phyloP scores from a whole-genome alignment of 1,284 basidiomycete genomes.

The Amylostereum chailletii region DNA sequence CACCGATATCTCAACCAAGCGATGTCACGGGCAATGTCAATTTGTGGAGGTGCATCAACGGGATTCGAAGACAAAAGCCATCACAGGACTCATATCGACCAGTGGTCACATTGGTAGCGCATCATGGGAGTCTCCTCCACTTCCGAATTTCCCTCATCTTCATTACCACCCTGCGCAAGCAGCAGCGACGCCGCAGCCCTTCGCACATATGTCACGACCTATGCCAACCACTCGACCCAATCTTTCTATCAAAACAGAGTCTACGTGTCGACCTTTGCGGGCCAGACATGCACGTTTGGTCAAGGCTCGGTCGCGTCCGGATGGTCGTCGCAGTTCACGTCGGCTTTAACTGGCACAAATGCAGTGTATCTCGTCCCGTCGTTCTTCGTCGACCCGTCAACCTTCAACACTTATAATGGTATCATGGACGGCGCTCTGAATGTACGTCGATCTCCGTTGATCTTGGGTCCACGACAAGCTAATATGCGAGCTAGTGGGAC shows the following conservation, averaged over 20 bases:
- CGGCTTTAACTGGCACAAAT: slow-evolving; percentile 15
- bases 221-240: slow-evolving; percentile 33
- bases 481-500: slow-evolving; percentile 23
- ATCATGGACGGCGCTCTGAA: slow-evolving; percentile 29
- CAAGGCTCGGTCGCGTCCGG: slow-evolving; percentile 19
- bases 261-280: slow-evolving; percentile 47
- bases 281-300: slow-evolving; percentile 42
- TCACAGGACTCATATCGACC: too few relatives aligned
- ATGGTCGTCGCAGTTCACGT: slow-evolving; percentile 24
- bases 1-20: too few relatives aligned
- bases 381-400: slow-evolving; percentile 25
- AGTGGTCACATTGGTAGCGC: too few relatives aligned
- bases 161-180: slow-evolving; percentile 27
- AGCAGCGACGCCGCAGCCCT: slow-evolving; percentile 27
- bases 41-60: too few relatives aligned
- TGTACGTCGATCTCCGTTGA: slow-evolving; percentile 16
- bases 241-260: slow-evolving; percentile 30
- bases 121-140: too few relatives aligned
- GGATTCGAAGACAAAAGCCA: too few relatives aligned
- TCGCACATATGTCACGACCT: slow-evolving; percentile 31
- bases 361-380: slow-evolving; percentile 24
- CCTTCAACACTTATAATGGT: slow-evolving; percentile 14
- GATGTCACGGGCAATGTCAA: too few relatives aligned
- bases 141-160: not conserved
- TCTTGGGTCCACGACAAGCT: not conserved